Percentiles rank a stretch among this genome's conserved stretches.
Conservation (phyloP, 257 asterid species). For the Przewalskia tangutica region DNA sequence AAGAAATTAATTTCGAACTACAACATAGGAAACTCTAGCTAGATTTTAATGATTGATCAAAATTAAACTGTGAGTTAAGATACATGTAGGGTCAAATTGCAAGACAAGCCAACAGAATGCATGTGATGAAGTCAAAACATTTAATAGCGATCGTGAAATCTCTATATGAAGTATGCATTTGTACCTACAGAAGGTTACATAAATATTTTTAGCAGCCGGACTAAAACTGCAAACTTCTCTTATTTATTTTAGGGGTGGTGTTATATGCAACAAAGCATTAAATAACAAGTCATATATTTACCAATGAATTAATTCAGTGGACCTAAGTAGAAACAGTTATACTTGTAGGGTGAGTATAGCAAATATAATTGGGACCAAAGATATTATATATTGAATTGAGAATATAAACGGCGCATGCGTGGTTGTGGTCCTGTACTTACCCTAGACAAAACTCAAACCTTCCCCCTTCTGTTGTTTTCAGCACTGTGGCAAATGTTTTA, state of each 20-base stretch:
- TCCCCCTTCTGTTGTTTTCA: conserved; percentile 19
- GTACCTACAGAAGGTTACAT: too few species aligned
- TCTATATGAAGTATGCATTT: not conserved
- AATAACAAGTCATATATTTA: not conserved
- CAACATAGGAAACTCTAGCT: not conserved
- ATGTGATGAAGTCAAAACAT: conserved; percentile 3
- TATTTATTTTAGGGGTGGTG: not conserved
- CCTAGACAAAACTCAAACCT: not conserved
- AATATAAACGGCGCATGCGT: conserved; percentile 16
- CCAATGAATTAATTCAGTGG: not conserved
- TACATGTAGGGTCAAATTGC: not conserved
- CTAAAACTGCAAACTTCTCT: not conserved
- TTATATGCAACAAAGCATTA: not conserved
- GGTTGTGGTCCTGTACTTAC: conserved; percentile 10
- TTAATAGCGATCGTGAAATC: not conserved
- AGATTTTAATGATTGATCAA: not conserved
- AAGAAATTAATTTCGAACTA: not conserved
- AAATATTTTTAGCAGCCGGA: not conserved
- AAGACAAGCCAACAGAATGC: conserved; percentile 1
- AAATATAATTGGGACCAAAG: not conserved
- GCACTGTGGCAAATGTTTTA: conserved; percentile 10
- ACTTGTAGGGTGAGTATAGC: not conserved
- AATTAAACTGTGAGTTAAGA: not conserved
- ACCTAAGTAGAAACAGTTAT: not conserved
- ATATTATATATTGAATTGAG: not conserved